Conservation (phyloP, 768 basidiomycete genomes). For the Pisolithus albus region DNA sequence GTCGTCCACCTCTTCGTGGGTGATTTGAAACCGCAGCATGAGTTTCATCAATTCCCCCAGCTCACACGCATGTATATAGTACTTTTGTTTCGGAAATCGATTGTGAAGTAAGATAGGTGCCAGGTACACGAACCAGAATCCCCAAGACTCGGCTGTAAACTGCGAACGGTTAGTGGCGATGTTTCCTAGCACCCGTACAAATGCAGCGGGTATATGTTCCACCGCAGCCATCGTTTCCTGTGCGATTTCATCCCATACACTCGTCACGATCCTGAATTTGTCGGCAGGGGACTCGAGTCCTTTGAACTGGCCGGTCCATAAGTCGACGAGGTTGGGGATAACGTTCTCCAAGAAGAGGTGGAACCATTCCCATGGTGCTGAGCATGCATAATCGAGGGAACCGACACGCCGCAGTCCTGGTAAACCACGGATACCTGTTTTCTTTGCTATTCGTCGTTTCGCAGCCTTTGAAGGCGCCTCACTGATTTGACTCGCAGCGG, state of each 20-base stretch:
- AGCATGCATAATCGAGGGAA: too few species aligned
- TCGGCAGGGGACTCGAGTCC: constrained; percentile 26
- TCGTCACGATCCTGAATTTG: constrained; percentile 20
- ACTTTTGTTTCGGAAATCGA: too few species aligned
- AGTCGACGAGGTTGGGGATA: constrained; percentile 31
- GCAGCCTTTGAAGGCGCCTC: too few species aligned
- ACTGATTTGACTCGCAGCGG: too few species aligned
- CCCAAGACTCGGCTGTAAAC: too few species aligned
- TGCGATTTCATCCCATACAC: constrained; percentile 39
- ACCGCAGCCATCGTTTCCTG: constrained; percentile 19
- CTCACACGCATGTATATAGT: too few species aligned
- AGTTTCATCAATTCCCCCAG: constrained; percentile 6
- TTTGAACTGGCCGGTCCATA: constrained; percentile 39
- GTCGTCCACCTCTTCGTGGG: neutral
- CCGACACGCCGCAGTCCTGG: too few species aligned
- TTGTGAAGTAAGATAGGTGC: too few species aligned
- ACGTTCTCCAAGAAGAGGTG: constrained; percentile 43
- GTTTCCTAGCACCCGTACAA: constrained; percentile 26
- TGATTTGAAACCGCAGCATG: constrained; percentile 1
- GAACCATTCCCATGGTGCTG: constrained; percentile 45
- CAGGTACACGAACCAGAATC: too few species aligned
- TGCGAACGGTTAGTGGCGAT: constrained; percentile 20
- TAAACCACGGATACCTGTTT: too few species aligned
- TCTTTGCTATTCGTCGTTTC: too few species aligned
- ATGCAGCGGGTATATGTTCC: constrained; percentile 23